Percentiles rank a stretch among this genome's conserved stretches.
These are phyloP conservation scores for Dipodascus geniculatus DNA, from an alignment of 805 yeast species.

Conservation along the genomic window DNA sequence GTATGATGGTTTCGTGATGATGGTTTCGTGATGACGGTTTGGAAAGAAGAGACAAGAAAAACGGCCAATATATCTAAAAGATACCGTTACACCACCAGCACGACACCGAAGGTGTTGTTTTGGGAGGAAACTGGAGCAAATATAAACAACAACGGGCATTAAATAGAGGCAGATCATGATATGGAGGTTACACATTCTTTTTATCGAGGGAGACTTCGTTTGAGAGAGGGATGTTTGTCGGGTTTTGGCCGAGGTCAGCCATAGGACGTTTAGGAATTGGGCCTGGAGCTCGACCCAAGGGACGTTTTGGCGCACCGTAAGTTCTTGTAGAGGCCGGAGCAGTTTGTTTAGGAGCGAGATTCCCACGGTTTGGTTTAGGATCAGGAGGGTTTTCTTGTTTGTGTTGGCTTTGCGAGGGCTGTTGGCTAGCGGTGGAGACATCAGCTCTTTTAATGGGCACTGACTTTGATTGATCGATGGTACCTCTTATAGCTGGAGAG, in stretches of 20 bases:
- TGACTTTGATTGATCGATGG: conserved; percentile 1
- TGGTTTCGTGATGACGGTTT: too few species aligned
- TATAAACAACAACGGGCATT: too few species aligned
- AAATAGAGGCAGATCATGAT: too few species aligned
- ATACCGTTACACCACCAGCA: too few species aligned
- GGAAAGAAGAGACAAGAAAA: neutral
- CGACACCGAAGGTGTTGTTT: too few species aligned
- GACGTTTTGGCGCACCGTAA: neutral
- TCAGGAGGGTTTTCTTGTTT: neutral
- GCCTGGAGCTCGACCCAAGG: neutral
- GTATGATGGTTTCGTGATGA: neutral
- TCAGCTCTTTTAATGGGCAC: conserved; percentile 2
- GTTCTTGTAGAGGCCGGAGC: neutral
- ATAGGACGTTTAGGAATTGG: neutral
- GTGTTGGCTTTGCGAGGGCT: too few species aligned
- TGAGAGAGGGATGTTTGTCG: neutral
- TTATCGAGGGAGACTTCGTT: neutral
- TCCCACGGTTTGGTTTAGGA: neutral
- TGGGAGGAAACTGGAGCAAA: too few species aligned
- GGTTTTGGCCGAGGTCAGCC: neutral
- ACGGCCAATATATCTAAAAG: too few species aligned
- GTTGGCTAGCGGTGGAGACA: too few species aligned
- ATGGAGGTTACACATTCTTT: neutral
- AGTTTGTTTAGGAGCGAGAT: neutral
- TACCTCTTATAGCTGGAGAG: conserved; percentile 13